A percentile compares a stretch with the other conserved stretches of the same genome.
Conservation (phyloP, 2,329 filamentous ascomycete species). For the Ceratocystis cubensis region DNA sequence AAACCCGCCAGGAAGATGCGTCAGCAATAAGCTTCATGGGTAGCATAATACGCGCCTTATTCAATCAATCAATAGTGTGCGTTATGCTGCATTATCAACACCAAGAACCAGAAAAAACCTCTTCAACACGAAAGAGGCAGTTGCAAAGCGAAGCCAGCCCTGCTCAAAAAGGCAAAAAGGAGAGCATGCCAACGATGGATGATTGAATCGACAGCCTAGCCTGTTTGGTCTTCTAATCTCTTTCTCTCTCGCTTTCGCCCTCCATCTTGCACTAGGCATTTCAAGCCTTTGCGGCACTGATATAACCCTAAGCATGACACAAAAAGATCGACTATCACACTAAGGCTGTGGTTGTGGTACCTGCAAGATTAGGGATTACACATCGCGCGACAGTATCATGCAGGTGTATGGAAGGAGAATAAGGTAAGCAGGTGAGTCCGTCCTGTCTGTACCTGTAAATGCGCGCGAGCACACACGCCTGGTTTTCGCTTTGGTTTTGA, state of each 20-base stretch:
- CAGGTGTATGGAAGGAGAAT: neutral
- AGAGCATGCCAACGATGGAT: too few relatives aligned
- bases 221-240: neutral
- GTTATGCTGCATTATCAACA: too few relatives aligned
- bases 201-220: too few relatives aligned
- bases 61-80: too few relatives aligned
- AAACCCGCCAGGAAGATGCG: too few relatives aligned
- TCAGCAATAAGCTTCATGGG: too few relatives aligned
- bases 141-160: too few relatives aligned
- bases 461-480: neutral
- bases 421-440: neutral
- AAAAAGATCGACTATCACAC: neutral
- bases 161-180: too few relatives aligned
- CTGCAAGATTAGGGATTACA: neutral
- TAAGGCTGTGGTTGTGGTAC: neutral
- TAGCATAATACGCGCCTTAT: too few relatives aligned
- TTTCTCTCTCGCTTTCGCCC: neutral
- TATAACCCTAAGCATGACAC: neutral
- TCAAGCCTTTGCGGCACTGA: neutral
- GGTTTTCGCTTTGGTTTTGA: neutral
- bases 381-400: neutral
- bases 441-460: neutral
- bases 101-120: too few relatives aligned
- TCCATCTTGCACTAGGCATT: too few relatives aligned
- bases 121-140: too few relatives aligned